Evolutionary conservation across 2,329 filamentous ascomycete species (phyloP), one percentile per base, ranked within the genome.

Genomic region (Cercospora zeae-maydis): DNA sequence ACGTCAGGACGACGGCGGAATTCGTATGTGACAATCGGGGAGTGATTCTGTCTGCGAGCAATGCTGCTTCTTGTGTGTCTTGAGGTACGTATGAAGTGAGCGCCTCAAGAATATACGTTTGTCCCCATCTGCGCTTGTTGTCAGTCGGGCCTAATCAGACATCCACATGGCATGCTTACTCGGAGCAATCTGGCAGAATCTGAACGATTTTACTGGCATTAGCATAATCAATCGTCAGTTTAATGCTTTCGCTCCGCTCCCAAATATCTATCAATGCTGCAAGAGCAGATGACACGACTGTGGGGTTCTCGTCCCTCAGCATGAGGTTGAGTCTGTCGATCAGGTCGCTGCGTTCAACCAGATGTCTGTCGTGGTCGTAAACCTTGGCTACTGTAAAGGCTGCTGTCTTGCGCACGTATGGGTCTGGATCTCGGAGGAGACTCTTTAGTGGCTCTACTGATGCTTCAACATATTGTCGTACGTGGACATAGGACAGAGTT

Each of bases 161-260:
- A 11, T 24, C 2, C 24, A 7, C 10, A 4, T 13, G 14, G 13
- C 7, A 19, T 47, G 82, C 90, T 73, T 84, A 96, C 91, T 99
- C 95, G 16, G 95, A 98, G 79, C 95, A 98, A 75, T 99, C 95
- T 1, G 95, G 89, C 24, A 99, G 78, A 65, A 99, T 98, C 47
- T 95, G 92, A 36, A 98, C 92, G 82, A 99, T 95, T 79, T 99
- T 99, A 57, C 93, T 98, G 27, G 95, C 95, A 78, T 96, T 99
- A 66, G 87, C 87, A 75, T 99, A 98, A 78, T 99, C 95, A 71
- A 99, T 97, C 3, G 95, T 98, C 66, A 99, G 86, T 76, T 96
- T 97, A 77, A 99, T 99, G 63, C 90, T 92, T 77, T 98, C 93
- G 75, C 93, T 98, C 63, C 93, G 85, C 76, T 98, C 95, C 95